Percentiles rank a stretch among this genome's conserved stretches.
These are phyloP conservation scores for Tritrichomonas foetus DNA, from an alignment of 208 protist genomes.

Conservation along the genomic window DNA sequence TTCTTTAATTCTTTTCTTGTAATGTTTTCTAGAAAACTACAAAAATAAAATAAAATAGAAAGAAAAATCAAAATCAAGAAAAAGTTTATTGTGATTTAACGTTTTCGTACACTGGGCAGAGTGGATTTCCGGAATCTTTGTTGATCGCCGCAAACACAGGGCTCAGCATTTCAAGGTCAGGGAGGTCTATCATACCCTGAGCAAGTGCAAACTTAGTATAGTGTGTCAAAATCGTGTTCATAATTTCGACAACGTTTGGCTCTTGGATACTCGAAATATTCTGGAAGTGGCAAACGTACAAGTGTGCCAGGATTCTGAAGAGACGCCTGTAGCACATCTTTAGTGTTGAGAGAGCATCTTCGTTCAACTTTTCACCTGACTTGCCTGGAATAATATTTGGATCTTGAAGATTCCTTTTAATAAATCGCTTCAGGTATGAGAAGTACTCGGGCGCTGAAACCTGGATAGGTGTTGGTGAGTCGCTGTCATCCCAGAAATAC, in stretches of 20 bases:
- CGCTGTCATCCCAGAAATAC: background rate
- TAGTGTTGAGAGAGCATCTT: background rate
- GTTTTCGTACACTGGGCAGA: too few species aligned
- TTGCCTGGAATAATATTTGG: background rate
- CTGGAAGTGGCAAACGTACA: background rate
- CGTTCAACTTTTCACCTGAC: background rate
- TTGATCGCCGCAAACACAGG: slow-evolving; percentile 3
- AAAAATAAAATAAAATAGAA: too few species aligned
- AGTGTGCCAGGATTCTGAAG: background rate
- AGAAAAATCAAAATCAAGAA: too few species aligned
- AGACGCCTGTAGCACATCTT: background rate
- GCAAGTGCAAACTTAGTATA: background rate
- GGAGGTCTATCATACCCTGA: background rate
- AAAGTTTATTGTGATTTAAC: too few species aligned
- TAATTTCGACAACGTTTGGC: background rate
- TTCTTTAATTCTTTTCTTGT: too few species aligned
- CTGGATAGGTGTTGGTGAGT: background rate
- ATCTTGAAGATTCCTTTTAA: background rate
- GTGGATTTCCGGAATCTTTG: background rate
- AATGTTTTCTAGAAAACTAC: too few species aligned
- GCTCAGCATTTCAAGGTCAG: background rate
- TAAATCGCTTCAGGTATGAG: background rate
- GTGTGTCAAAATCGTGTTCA: background rate
- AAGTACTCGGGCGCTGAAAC: background rate
- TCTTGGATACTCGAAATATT: background rate